These are phyloP conservation scores for Cladophialophora chaetospira DNA, from an alignment of 2,329 filamentous ascomycete genomes.

Conservation along the genomic window DNA sequence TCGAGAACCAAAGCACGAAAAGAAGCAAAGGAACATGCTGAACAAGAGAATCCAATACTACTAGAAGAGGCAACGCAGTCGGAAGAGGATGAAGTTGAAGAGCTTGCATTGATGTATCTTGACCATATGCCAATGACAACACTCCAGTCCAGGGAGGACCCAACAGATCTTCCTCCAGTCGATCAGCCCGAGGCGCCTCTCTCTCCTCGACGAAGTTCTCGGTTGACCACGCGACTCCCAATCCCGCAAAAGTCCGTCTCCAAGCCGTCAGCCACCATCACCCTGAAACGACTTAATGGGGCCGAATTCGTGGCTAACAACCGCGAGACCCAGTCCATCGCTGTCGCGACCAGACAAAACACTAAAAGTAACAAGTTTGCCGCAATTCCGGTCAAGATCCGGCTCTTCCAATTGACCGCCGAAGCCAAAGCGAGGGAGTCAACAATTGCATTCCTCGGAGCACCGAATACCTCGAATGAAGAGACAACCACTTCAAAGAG, in stretches of 20 bases:
- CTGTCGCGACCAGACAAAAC: constrained; percentile 46
- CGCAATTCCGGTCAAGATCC: constrained; percentile 30
- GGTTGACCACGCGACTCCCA: constrained; percentile 34
- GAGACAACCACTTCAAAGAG: background rate
- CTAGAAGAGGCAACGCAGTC: background rate
- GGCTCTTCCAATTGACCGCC: constrained; percentile 29
- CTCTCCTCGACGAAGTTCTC: constrained; percentile 41
- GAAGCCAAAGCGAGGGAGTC: constrained; percentile 20
- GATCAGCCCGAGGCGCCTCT: constrained; percentile 11
- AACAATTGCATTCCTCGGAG: background rate
- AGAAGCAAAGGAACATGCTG: constrained; percentile 12
- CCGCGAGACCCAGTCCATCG: constrained; percentile 45
- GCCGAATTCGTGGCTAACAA: constrained; percentile 49
- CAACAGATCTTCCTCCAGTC: constrained; percentile 4
- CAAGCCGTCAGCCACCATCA: constrained; percentile 41
- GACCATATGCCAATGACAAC: background rate
- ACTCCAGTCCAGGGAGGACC: background rate
- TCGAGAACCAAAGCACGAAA: constrained; percentile 28
- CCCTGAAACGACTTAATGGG: constrained; percentile 47
- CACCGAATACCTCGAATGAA: no score
- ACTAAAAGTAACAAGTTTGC: constrained; percentile 46
- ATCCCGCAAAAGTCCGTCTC: constrained; percentile 28
- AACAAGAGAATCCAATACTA: background rate
- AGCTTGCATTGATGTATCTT: background rate
- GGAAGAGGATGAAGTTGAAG: background rate